Evolutionary conservation across 164 flowering plant genomes (phyloP).

Genomic region (Brasenia schreberi): DNA sequence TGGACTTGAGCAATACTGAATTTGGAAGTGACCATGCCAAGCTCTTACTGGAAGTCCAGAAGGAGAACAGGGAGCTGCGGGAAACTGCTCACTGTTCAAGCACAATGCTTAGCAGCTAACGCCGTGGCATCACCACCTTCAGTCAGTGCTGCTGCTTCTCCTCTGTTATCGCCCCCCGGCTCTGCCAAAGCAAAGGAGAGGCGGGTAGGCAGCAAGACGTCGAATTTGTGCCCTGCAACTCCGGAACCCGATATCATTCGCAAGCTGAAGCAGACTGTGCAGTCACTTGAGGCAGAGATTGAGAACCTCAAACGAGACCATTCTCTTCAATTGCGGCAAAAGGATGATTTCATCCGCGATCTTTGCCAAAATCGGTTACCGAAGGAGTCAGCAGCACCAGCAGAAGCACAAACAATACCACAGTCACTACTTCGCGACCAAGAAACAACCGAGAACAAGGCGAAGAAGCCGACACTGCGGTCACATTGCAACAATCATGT

Average conservation of each 20-base stretch:
- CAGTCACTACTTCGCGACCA: background rate
- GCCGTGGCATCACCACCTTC: constrained; percentile 43
- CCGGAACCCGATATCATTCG: constrained; percentile 32
- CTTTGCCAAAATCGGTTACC: constrained; percentile 24
- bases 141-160: constrained; percentile 26
- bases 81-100: constrained; percentile 47
- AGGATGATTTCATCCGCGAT: constrained; percentile 53
- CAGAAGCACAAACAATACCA: background rate
- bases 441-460: background rate
- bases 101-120: constrained; percentile 56
- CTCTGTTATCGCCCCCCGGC: constrained; percentile 37
- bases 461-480: constrained; percentile 16
- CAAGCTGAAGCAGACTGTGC: constrained; percentile 36
- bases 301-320: constrained; percentile 66
- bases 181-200: constrained; percentile 37
- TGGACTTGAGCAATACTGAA: constrained; percentile 29
- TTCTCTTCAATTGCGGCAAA: constrained; percentile 48
- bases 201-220: constrained; percentile 32
- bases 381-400: background rate
- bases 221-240: constrained; percentile 51
- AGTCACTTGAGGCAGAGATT: constrained; percentile 49
- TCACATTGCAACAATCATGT: constrained; percentile 21
- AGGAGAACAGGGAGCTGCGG: constrained; percentile 70
- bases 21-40: constrained; percentile 63
- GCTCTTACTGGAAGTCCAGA: constrained; percentile 65